Evolutionary conservation across 1,284 basidiomycete genomes (phyloP), one percentile per base, ranked within the genome.

Genomic region (Ustilago trichophora): DNA sequence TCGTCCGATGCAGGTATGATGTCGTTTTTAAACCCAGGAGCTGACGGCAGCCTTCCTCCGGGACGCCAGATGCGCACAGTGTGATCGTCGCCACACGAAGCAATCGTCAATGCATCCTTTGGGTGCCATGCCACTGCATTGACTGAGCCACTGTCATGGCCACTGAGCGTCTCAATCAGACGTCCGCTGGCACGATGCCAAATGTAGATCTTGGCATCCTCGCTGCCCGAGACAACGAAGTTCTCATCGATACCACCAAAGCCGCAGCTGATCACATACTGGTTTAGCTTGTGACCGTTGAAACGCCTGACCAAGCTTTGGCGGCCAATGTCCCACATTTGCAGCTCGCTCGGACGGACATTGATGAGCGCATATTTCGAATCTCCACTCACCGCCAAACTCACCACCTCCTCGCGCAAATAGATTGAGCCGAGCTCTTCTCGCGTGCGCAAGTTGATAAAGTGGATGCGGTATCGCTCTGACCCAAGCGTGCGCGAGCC

Each of bases 81-180:
- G 16, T 63, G 52, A 35, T 81, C 78, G 41, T 80, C 83, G 13
- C 79, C 73, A 25, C 78, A 80, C 24, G 80, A 82, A 24, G 95
- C 95, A 83, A 98, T 95, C 87, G 98, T 91, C 72, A 89, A 86
- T 64, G 91, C 88, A 59, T 85, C 85, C 21, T 80, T 77, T 0
- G 92, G 93, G 82, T 97, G 95, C 96, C 96, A 98, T 13, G 93
- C 91, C 10, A 98, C 93, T 16, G 90, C 89, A 82, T 98, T 99
- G 59, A 99, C 94, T 56, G 90, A 90, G 32, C 93, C 93, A 44
- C 83, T 82, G 13, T 88, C 89, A 75, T 98, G 96, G 0, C 94
- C 95, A 2, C 86, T 82, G 1, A 98, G 86, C 21, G 89, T 86
- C 82, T 97, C 92, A 22, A 98, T 85, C 36, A 93, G 85, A 0